Evolutionary conservation across 2,329 filamentous ascomycete species (phyloP), one percentile per base, ranked within the genome.

Genomic region (Ilyonectria destructans): DNA sequence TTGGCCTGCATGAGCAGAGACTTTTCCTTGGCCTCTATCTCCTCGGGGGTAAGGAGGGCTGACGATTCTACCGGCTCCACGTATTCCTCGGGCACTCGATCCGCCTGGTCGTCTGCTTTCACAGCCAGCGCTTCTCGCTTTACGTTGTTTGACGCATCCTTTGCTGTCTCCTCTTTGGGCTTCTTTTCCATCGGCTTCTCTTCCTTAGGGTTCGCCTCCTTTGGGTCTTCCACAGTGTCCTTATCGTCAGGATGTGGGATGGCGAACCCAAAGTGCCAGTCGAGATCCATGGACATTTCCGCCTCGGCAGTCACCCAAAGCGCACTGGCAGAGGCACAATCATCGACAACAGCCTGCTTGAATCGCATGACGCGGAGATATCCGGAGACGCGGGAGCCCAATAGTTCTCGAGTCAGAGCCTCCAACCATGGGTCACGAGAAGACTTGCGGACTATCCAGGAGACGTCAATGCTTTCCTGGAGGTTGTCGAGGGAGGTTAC

Each of bases 211-310:
- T 67, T 64, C 40, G 67, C 63, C 13, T 67, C 59, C 40, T 74
- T 70, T 6, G 61, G 13, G 3, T 62, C 67, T 12, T 69, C 71
- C 58, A 66, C 69, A 6, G 63, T 17, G 13, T 69, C 71, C 21
- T 48, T 59, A 6, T 64, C 46, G 60, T 70, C 23, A 35, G 66
- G 57, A 3, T 86, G 85, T 2, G 95, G 93, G 10, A 98, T 86
- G 15, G 86, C 85, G 80, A 98, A 98, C 61, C 96, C 96, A 78
- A 98, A 94, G 73, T 92, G 88, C 94, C 95, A 98, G 77, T 96
- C 92, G 2, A 97, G 84, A 71, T 96, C 92, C n/a, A 87, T 80
- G 3, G 92, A 90, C 8, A 91, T 82, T 17, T 84, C 82, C 49
- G 84, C 83, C 75, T 92, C 89, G n/a, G 93, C 93, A 0, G 91